phyloP scores from a whole-genome alignment of 1,284 basidiomycete species.

The Xerocomus amazonicus region DNA sequence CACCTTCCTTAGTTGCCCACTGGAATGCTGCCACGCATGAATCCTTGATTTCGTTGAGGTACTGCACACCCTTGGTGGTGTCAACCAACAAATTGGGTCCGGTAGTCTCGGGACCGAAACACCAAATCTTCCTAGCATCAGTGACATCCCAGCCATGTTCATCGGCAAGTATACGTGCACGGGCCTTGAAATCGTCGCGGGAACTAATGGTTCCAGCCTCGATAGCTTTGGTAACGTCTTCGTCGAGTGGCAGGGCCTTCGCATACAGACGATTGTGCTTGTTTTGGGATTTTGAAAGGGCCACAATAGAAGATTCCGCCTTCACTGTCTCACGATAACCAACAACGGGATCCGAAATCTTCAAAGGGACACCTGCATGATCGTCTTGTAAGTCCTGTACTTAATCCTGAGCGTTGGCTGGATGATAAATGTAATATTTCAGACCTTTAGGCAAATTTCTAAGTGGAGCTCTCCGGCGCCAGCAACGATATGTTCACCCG shows the following conservation, averaged over 20 bases:
- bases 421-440: not conserved
- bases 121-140: constrained; percentile 99
- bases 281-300: constrained; percentile 99
- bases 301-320: constrained; percentile 93
- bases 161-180: constrained; percentile 95
- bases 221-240: constrained; percentile 93
- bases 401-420: not conserved
- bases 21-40: constrained; percentile 99
- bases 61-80: constrained; percentile 98
- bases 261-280: constrained; percentile 99
- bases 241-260: constrained; percentile 90
- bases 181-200: constrained; percentile 97
- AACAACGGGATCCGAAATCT: constrained; percentile 98
- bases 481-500: constrained; percentile 98
- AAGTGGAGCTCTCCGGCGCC: constrained; percentile 99
- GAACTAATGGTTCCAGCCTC: constrained; percentile 84
- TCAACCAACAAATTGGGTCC: constrained; percentile 98
- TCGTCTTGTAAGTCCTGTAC: constrained; percentile 94
- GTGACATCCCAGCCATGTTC: constrained; percentile 99
- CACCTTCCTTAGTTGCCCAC: constrained; percentile 99
- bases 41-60: constrained; percentile 99
- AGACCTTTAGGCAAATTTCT: constrained; percentile 98
- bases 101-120: constrained; percentile 98
- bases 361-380: constrained; percentile 98
- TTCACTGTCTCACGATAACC: constrained; percentile 98